These are phyloP conservation scores for Galerina sulciceps DNA, from an alignment of 768 basidiomycete species.

Conservation along the genomic window DNA sequence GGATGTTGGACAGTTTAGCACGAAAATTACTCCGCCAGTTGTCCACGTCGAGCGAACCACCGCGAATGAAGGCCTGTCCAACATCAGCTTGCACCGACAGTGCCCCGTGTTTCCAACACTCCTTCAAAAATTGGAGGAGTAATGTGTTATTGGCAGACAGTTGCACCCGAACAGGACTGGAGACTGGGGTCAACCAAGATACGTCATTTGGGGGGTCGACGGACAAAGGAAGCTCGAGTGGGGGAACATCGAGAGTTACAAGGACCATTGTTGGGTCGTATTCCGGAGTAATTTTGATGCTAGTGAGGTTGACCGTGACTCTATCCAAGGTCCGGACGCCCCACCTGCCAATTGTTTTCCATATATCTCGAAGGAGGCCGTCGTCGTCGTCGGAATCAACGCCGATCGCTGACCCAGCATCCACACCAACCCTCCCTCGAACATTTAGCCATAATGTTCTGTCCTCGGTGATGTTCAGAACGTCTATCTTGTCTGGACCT, in stretches of 20 bases:
- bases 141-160: slow-evolving; percentile 57
- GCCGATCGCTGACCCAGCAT: slow-evolving; percentile 65
- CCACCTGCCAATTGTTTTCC: slow-evolving; percentile 74
- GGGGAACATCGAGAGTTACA: slow-evolving; percentile 47
- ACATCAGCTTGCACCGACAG: slow-evolving; percentile 49
- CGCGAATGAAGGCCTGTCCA: slow-evolving; percentile 48
- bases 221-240: slow-evolving; percentile 60
- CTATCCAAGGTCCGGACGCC: slow-evolving; percentile 59
- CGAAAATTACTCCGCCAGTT: slow-evolving; percentile 54
- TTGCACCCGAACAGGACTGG: slow-evolving; percentile 51
- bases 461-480: slow-evolving; percentile 61
- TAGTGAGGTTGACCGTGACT: slow-evolving; percentile 59
- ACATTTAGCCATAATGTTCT: slow-evolving; percentile 66
- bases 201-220: slow-evolving; percentile 52
- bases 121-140: slow-evolving; percentile 53
- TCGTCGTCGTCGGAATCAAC: slow-evolving; percentile 53
- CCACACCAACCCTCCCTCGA: slow-evolving; percentile 63
- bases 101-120: slow-evolving; percentile 60
- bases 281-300: slow-evolving; percentile 52
- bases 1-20: slow-evolving; percentile 47
- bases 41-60: slow-evolving; percentile 45
- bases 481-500: slow-evolving; percentile 65
- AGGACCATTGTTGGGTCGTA: slow-evolving; percentile 42
- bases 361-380: slow-evolving; percentile 46
- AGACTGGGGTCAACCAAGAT: slow-evolving; percentile 63